These are phyloP conservation scores for Chenopodium berlandieri DNA, from an alignment of 148 eudicot species.

Conservation along the genomic window DNA sequence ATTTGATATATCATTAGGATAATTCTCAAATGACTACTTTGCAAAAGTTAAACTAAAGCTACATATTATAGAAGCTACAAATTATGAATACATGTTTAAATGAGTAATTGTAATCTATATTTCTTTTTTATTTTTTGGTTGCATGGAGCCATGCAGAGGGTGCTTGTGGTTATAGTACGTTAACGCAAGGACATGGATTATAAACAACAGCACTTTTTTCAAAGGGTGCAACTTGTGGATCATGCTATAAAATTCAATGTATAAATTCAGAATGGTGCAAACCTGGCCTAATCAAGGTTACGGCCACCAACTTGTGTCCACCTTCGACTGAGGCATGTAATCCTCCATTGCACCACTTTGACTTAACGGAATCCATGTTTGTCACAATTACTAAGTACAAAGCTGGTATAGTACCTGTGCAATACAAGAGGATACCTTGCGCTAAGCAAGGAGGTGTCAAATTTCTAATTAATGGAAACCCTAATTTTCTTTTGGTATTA, in stretches of 20 bases:
- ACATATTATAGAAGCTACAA: too few species aligned
- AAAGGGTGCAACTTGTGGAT: conserved; percentile 26
- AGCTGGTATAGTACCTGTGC: conserved; percentile 32
- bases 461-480: conserved; percentile 20
- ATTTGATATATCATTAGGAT: too few species aligned
- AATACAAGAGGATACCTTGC: conserved; percentile 23
- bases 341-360: conserved; percentile 27
- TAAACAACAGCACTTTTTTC: conserved; percentile 27
- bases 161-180: conserved; percentile 27
- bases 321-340: conserved; percentile 4
- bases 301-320: conserved; percentile 33
- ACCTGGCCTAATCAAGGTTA: conserved; percentile 22
- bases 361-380: conserved; percentile 28
- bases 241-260: conserved; percentile 28
- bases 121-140: neutral
- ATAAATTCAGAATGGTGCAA: conserved; percentile 28
- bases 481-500: conserved; percentile 18
- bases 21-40: too few species aligned
- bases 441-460: conserved; percentile 21
- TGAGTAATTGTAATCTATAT: too few species aligned
- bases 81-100: too few species aligned
- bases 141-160: conserved; percentile 25
- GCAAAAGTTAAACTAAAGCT: too few species aligned
- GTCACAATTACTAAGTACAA: conserved; percentile 15
- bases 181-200: conserved; percentile 20